Percentiles rank a stretch among this genome's conserved stretches.
Conservation (phyloP, 2,329 filamentous ascomycete species). For the Alternaria sp. region DNA sequence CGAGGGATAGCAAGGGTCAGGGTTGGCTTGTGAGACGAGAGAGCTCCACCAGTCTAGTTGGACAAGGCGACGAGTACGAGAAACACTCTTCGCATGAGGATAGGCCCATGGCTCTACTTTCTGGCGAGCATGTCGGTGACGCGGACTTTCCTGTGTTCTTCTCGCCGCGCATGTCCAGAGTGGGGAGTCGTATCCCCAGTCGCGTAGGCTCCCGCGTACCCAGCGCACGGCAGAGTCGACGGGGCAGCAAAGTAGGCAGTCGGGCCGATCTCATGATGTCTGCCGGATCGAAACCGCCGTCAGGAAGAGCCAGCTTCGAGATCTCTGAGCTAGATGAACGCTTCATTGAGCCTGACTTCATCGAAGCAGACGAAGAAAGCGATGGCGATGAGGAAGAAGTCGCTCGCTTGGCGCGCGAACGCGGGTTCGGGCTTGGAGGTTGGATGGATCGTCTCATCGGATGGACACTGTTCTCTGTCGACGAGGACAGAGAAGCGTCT, state of each 20-base stretch:
- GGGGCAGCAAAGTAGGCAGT: conserved; percentile 45
- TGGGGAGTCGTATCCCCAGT: conserved; percentile 46
- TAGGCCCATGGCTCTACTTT: conserved; percentile 36
- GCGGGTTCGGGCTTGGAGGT: conserved; percentile 62
- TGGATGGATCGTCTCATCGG: conserved; percentile 65
- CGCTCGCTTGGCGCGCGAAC: conserved; percentile 57
- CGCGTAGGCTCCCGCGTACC: conserved; percentile 47
- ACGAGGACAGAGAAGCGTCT: conserved; percentile 53
- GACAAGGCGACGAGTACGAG: conserved; percentile 46
- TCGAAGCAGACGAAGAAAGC: conserved; percentile 52
- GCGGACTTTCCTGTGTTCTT: conserved; percentile 42
- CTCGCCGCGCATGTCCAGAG: conserved; percentile 37
- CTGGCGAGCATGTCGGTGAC: conserved; percentile 42
- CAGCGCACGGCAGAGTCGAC: conserved; percentile 47
- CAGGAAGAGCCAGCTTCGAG: conserved; percentile 41
- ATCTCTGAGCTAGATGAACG: conserved; percentile 30
- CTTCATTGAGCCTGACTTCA: conserved; percentile 57
- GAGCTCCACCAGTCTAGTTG: conserved; percentile 61
- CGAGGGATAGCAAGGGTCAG: conserved; percentile 67
- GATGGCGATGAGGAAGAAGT: conserved; percentile 61
- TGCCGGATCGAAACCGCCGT: conserved; percentile 22
- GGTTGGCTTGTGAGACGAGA: conserved; percentile 64
- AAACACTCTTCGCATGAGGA: conserved; percentile 29
- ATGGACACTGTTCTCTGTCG: conserved; percentile 62
- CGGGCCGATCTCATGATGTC: conserved; percentile 48